phyloP scores from a whole-genome alignment of 306 rosid genomes.

The Gillenia trifoliata region DNA sequence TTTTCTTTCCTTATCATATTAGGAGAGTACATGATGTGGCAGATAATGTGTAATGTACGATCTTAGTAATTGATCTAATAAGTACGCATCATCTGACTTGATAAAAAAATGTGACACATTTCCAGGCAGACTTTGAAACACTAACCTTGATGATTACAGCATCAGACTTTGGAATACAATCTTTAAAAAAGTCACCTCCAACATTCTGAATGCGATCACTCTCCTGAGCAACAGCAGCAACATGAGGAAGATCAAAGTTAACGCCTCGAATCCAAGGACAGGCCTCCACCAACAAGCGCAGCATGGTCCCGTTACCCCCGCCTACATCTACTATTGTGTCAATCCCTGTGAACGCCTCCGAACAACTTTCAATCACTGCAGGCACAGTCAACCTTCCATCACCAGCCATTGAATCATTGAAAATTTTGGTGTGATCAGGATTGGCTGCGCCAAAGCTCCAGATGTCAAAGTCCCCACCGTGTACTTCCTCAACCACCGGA shows the following conservation, averaged over 20 bases:
- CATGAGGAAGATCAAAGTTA: conserved; percentile 75
- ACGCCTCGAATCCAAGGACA: conserved; percentile 44
- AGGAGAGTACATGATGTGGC: no score
- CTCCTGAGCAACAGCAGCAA: conserved; percentile 27
- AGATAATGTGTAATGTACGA: no score
- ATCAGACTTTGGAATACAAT: conserved; percentile 60
- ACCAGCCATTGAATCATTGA: conserved; percentile 72
- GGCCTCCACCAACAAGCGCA: conserved; percentile 28
- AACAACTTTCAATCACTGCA: conserved; percentile 27
- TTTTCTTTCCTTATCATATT: no score
- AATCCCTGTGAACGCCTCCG: conserved; percentile 41
- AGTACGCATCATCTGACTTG: no score
- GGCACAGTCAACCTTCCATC: conserved; percentile 34
- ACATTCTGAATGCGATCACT: conserved; percentile 36
- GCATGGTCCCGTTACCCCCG: conserved; percentile 61
- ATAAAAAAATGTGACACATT: no score
- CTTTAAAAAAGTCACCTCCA: conserved; percentile 66
- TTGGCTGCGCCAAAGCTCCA: conserved; percentile 40
- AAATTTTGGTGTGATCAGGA: conserved; percentile 28
- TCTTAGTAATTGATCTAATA: no score
- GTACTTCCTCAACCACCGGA: conserved; percentile 29
- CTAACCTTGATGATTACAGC: conserved; percentile 55
- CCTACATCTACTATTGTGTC: conserved; percentile 66
- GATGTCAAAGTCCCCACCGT: conserved; percentile 55
- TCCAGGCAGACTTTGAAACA: no score